Base-by-base conservation (phyloP, 495 filamentous ascomycete genomes). In the Sabuloglossum arenarium region DNA sequence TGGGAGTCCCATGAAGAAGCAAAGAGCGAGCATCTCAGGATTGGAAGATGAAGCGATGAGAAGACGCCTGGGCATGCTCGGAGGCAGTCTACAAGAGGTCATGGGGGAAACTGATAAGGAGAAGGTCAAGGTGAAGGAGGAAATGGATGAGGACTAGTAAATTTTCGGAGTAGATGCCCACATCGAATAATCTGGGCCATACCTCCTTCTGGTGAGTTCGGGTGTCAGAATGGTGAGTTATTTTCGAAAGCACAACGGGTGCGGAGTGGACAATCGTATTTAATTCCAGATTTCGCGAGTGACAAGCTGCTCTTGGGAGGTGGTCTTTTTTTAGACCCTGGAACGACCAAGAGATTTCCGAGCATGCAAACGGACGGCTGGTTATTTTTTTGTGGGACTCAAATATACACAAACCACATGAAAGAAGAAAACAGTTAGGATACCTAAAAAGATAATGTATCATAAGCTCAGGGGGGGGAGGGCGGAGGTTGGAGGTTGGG, bases 1-100 rank as follows among this genome's bases (percentile, higher is more conserved):
- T 29, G 57, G 57, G 19, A 59, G 57, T 49, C 57, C 57, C 3
- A 9, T 59, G 53, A 59, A 59, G 57, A 59, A 57, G 28, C 53
- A 55, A 9, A 54, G 57, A 30, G 51, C 57, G n/a, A 59, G 57
- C 46, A 54, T 59, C 1, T 42, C 51, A 4, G 57, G 57, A 12
- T 19, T 54, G n/a, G 53, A 57, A 29, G 57, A 59, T 21, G 57
- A 59, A 28, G 30, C 30, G 4, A 57, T 59, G 52, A 28, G 57
- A 25, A 43, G 55, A 23, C 57, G 57, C 21, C 50, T 59, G n/a
- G 37, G 55, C 0, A 39, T 55, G 53, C 32, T 55, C n/a, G 53
- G 53, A 32, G 16, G 53, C 12, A 37, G 24, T 21, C 47, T 51
- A 5, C 47, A 51, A 29, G 47, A 51, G 1, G 23, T 51, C 16